Conservation (phyloP, 164 flowering plant genomes). For the Piper longum region DNA sequence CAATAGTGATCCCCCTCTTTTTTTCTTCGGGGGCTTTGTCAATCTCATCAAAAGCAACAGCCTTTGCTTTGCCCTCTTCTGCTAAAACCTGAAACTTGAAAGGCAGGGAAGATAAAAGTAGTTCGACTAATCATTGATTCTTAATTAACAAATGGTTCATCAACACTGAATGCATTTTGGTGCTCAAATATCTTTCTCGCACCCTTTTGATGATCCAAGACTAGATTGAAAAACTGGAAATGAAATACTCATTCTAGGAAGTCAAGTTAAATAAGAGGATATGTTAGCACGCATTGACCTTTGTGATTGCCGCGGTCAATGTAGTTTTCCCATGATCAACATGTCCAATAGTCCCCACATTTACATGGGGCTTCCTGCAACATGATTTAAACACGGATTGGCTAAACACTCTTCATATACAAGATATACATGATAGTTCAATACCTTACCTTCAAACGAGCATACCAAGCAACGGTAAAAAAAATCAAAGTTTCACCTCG, state of each 20-base stretch:
- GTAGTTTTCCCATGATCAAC: conserved; percentile 99
- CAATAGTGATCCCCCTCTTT: conserved; percentile 95
- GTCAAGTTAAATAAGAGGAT: background rate
- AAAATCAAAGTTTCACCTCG: too few relatives aligned
- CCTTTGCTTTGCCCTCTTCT: conserved; percentile 93
- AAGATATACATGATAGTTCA: too few relatives aligned
- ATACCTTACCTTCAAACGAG: too few relatives aligned
- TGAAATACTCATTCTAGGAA: background rate
- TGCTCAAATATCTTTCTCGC: background rate
- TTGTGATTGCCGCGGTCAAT: conserved; percentile 90
- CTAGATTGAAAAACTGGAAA: background rate
- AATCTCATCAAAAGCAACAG: conserved; percentile 89
- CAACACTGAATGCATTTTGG: background rate
- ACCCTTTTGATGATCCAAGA: background rate
- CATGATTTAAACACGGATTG: background rate
- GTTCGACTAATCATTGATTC: background rate
- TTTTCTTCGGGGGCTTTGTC: conserved; percentile 99
- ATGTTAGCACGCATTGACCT: conserved; percentile 28
- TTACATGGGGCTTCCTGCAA: conserved; percentile 85
- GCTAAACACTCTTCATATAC: too few relatives aligned
- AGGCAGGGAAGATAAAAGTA: background rate
- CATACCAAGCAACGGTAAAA: too few relatives aligned
- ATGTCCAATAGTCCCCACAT: conserved; percentile 19
- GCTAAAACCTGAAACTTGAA: conserved; percentile 50
- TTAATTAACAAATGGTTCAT: background rate